Evolutionary conservation across 2,329 filamentous ascomycete genomes (phyloP), one percentile per base, ranked within the genome.

Genomic region (Orbilia ellipsospora): DNA sequence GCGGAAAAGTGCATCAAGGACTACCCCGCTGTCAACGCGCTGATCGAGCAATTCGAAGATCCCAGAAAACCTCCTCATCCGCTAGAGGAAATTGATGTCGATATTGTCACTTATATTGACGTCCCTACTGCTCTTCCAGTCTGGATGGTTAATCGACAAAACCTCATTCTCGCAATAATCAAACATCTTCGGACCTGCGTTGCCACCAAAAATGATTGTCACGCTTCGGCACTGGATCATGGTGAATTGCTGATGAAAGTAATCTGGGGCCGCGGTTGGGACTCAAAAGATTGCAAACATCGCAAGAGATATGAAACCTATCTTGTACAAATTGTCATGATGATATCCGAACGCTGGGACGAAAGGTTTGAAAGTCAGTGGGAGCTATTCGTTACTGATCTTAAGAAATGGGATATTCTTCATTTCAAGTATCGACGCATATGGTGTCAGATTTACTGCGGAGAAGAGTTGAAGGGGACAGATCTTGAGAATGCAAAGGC

Each of bases 131-230:
- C 16, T 20, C 36, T 75, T 44, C 72, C 72, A 7, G 26, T 28
- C 3, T 75, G 64, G 72, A 59, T 75, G 44, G 50, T 57, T 15
- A 31, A 50, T 10, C 63, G 54, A 40, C 64, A 75, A 15, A 51
- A 44, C 7, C 10, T 75, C 13, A 13, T 75, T 12, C 45, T 42
- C 2, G 52, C 52, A 8, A 8, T 69, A 7, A 5, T 12, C 13
- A 51, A 57, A 2, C 20, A 64, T n/a, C 50, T 68, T 5, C 48
- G 64, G 6, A 5, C 31, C 5, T 75, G 72, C 54, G 51, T 60
- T 4, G 31, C 28, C n/a, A 3, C 10, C 1, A 52, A 64, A 10
- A 12, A 44, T 0, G 5, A 54, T 4, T 75, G 72, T 16, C 72
- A 75, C 28, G 72, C 48, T 10, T 57, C 64, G 4, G n/a, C 15